Conservation (phyloP, 257 asterid species). For the Voacanga thouarsii region DNA sequence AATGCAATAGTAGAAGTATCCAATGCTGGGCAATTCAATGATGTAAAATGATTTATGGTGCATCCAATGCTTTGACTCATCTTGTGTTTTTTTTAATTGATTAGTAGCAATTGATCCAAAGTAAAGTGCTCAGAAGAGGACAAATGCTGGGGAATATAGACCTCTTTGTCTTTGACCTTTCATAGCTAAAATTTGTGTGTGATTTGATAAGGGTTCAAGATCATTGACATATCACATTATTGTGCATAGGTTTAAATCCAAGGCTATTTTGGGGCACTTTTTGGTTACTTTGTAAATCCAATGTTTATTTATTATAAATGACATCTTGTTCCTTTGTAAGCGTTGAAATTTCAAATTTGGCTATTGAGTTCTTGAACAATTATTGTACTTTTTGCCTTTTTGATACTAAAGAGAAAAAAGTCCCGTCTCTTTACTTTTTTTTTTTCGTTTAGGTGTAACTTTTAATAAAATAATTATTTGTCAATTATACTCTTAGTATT, state of each 20-base stretch:
- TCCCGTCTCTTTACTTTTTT: neutral
- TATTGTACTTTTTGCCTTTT: neutral
- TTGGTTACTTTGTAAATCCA: no score
- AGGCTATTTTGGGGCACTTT: neutral
- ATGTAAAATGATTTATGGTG: neutral
- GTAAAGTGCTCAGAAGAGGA: neutral
- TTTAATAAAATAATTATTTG: no score
- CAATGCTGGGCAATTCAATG: neutral
- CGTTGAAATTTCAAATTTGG: neutral
- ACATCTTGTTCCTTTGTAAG: neutral
- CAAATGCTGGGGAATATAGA: neutral
- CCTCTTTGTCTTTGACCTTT: constrained; percentile 1
- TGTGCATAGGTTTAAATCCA: neutral
- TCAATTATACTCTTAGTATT: no score
- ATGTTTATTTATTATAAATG: no score
- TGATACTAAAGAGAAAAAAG: neutral
- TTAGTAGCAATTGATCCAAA: neutral
- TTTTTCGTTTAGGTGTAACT: no score
- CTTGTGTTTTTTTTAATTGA: neutral
- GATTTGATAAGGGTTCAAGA: constrained; percentile 5
- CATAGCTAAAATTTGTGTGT: neutral
- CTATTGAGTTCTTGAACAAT: no score
- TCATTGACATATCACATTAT: constrained; percentile 3
- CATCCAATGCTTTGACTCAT: neutral
- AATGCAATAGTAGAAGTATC: neutral